Conservation (phyloP, 352 stramenopile genomes). For the Globisporangium heterothallicum region DNA sequence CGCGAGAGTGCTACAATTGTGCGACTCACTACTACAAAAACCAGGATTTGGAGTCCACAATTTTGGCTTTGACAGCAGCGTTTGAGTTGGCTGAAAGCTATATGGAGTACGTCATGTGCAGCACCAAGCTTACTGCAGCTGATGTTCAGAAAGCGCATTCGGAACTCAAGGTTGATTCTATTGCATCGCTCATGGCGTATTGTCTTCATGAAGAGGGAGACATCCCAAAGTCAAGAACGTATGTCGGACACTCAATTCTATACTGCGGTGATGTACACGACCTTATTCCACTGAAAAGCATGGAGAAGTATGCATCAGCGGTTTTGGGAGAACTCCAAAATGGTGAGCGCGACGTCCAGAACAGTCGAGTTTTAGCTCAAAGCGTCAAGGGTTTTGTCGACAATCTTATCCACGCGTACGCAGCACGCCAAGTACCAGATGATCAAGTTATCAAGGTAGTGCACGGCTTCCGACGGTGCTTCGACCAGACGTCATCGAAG, state of each 20-base stretch:
- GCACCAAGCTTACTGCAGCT: slow-evolving; percentile 15
- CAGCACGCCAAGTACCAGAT: slow-evolving; percentile 24
- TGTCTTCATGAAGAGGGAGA: slow-evolving; percentile 42
- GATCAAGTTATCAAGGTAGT: slow-evolving; percentile 19
- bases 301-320: slow-evolving; percentile 48
- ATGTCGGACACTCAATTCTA: slow-evolving; percentile 42
- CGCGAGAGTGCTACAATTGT: slow-evolving; percentile 56
- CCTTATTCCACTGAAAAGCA: slow-evolving; percentile 17
- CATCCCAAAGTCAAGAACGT: slow-evolving; percentile 24
- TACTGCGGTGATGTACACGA: slow-evolving; percentile 33
- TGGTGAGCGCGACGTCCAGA: not conserved
- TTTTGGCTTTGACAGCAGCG: slow-evolving; percentile 30
- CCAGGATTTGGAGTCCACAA: slow-evolving; percentile 31
- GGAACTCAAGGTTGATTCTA: slow-evolving; percentile 51
- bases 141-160: slow-evolving; percentile 33
- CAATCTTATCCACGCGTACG: slow-evolving; percentile 27
- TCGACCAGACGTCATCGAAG: slow-evolving; percentile 23
- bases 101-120: slow-evolving; percentile 63
- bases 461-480: slow-evolving; percentile 26
- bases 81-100: slow-evolving; percentile 54
- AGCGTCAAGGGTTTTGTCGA: slow-evolving; percentile 34
- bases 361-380: slow-evolving; percentile 2
- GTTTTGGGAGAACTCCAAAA: slow-evolving; percentile 36
- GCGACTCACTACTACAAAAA: slow-evolving; percentile 46
- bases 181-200: slow-evolving; percentile 51